A percentile compares a stretch with the other conserved stretches of the same genome.
phyloP scores from a whole-genome alignment of 2,329 filamentous ascomycete genomes.

The Arthrobotrys sphaeroides region DNA sequence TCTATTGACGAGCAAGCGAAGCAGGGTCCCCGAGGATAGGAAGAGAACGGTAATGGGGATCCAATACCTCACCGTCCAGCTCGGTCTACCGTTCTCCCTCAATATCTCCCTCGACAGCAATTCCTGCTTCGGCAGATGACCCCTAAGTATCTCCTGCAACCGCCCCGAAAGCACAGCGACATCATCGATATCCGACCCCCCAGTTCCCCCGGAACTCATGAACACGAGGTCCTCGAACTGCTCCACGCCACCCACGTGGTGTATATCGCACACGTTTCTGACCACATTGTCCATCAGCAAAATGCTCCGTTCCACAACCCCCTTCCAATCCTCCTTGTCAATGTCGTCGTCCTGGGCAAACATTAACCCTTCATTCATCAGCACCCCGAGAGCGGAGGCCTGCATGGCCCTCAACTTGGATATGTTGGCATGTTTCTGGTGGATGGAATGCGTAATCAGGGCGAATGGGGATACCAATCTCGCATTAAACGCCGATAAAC shows the following conservation, averaged over 20 bases:
- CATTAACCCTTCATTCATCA: conserved; percentile 85
- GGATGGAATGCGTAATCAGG: conserved; percentile 76
- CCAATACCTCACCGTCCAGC: conserved; percentile 84
- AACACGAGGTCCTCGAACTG: conserved; percentile 69
- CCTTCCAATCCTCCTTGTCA: conserved; percentile 72
- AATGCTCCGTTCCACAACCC: conserved; percentile 80
- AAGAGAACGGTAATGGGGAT: conserved; percentile 76
- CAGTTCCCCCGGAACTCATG: conserved; percentile 60
- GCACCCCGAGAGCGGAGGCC: conserved; percentile 83
- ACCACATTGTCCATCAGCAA: conserved; percentile 87
- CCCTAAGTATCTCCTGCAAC: conserved; percentile 74
- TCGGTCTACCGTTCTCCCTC: conserved; percentile 71
- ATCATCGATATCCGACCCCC: conserved; percentile 72
- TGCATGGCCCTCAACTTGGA: conserved; percentile 79
- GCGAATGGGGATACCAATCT: conserved; percentile 81
- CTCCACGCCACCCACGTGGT: conserved; percentile 61
- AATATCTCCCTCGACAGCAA: conserved; percentile 33
- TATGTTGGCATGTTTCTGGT: conserved; percentile 76
- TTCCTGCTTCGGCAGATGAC: conserved; percentile 74
- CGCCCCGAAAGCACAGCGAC: conserved; percentile 68
- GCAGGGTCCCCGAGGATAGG: conserved; percentile 84
- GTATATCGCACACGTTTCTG: conserved; percentile 73
- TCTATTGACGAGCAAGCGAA: conserved; percentile 78
- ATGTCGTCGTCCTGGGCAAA: conserved; percentile 66
- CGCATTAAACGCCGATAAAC: conserved; percentile 74